phyloP scores from a whole-genome alignment of 345 rosid species.

The Salix koriyanagi region DNA sequence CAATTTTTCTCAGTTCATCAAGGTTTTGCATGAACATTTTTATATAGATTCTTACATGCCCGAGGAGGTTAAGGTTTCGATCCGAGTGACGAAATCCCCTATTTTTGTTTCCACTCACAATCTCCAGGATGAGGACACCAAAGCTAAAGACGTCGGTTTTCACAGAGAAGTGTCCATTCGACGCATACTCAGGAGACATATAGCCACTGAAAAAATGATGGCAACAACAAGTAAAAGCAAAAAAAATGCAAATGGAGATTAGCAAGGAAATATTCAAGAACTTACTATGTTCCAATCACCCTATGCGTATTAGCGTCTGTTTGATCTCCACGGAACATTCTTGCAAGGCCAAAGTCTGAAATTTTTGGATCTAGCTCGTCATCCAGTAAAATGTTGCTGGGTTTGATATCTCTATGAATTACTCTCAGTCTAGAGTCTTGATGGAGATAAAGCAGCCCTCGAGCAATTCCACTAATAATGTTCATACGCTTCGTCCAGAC shows the following conservation, averaged over 20 bases:
- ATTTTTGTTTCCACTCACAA: conserved; percentile 10
- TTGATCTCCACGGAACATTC: conserved; percentile 6
- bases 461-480: conserved; percentile 8
- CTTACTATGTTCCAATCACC: conserved; percentile 18
- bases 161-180: not conserved
- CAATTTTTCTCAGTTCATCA: not conserved
- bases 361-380: conserved; percentile 11
- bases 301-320: conserved; percentile 1
- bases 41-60: not conserved
- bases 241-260: not conserved
- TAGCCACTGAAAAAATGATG: conserved; percentile 8
- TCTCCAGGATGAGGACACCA: conserved; percentile 8
- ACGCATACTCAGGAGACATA: conserved; percentile 11
- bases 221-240: not conserved
- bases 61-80: conserved; percentile 14
- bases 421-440: conserved; percentile 15
- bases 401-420: conserved; percentile 14
- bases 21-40: no score
- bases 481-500: conserved; percentile 5
- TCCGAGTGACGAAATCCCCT: conserved; percentile 2
- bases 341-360: conserved; percentile 18
- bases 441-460: conserved; percentile 16
- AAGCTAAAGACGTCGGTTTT: conserved; percentile 17
- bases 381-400: conserved; percentile 16
- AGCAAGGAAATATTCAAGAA: not conserved